Base-by-base conservation (phyloP, 495 filamentous ascomycete genomes). In the Penicillium coffeae region DNA sequence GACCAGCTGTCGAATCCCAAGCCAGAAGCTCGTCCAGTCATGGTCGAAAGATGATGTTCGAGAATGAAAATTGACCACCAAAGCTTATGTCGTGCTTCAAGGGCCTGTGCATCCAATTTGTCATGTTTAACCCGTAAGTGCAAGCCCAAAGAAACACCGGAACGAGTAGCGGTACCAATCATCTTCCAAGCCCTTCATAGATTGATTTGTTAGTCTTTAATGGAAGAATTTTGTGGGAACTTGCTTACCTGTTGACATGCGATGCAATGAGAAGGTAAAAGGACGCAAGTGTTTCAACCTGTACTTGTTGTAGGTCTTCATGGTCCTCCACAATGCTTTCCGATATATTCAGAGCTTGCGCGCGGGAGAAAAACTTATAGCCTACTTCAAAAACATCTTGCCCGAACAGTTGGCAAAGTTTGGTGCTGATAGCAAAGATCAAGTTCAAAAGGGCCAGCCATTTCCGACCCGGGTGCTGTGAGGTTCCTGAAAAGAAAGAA, bases 51-150 rank as follows among this genome's bases (percentile, higher is more conserved):
- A 16, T 70, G 59, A 37, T 81, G 73, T 45, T 87, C 83, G 38
- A 85, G 56, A 2, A 62, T 69, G 48, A 78, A 81, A 3, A 87
- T 49, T 20, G 79, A 78, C 77, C 81, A 86, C 82, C 82, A 87
- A 9, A 85, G 64, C 25, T 76, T 74, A 37, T 77, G 73, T 21
- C 81, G 70, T 27, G 74, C 66, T 51, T 86, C 83, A 45, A 78
- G 80, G n/a, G 82, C 70, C 4, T 68, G 45, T 35, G 71, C 65
- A 8, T 64, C 38, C 1, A 78, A 65, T 0, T 60, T 51, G n/a
- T 59, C 56, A 41, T 68, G 72, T 13, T 73, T 75, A 49, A 74
- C 84, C 34, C 77, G 79, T 46, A 84, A 56, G 15, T 25, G 35
- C 14, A 27, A 30, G 7, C 21, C 20, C 9, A 48, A 25, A 1